Percentiles rank a stretch among this genome's conserved stretches.
These are phyloP conservation scores for Candida insectalens DNA, from an alignment of 805 yeast genomes.

Conservation along the genomic window DNA sequence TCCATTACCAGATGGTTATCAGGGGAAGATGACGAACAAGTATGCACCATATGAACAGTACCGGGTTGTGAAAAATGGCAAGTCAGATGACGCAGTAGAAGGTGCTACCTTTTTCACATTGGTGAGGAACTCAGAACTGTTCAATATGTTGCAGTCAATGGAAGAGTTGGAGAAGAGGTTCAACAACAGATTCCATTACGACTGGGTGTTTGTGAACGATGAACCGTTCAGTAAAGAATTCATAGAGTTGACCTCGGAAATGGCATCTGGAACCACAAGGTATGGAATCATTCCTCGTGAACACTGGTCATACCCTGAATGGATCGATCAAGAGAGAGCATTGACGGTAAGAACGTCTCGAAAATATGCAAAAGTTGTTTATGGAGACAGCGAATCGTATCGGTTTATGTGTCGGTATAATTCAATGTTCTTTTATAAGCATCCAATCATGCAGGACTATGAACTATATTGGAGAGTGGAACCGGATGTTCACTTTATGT, in stretches of 20 bases:
- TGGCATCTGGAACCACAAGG: slow-evolving; percentile 34
- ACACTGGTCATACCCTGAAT: slow-evolving; percentile 45
- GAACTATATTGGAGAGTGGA: slow-evolving; percentile 57
- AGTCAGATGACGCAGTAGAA: background rate
- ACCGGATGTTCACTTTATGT: slow-evolving; percentile 40
- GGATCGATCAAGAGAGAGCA: slow-evolving; percentile 33
- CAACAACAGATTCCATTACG: slow-evolving; percentile 29
- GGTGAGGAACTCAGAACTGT: slow-evolving; percentile 33
- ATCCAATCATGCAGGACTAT: slow-evolving; percentile 39
- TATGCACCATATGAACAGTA: slow-evolving; percentile 18
- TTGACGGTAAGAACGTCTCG: slow-evolving; percentile 24
- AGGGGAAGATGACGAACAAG: slow-evolving; percentile 12
- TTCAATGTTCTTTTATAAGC: slow-evolving; percentile 46
- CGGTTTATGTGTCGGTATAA: slow-evolving; percentile 59
- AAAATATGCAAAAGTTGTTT: slow-evolving; percentile 33
- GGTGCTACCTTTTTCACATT: slow-evolving; percentile 53
- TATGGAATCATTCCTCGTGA: slow-evolving; percentile 38
- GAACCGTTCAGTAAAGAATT: slow-evolving; percentile 35
- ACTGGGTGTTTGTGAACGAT: slow-evolving; percentile 41
- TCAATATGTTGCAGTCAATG: slow-evolving; percentile 30
- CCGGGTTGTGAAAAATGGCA: slow-evolving; percentile 10
- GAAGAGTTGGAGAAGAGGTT: slow-evolving; percentile 31
- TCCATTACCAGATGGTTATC: slow-evolving; percentile 14
- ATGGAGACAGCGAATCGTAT: slow-evolving; percentile 58
- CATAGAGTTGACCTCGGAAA: slow-evolving; percentile 24